These are phyloP conservation scores for Penicillium verrucosum DNA, from an alignment of 2,329 filamentous ascomycete species.

Conservation along the genomic window DNA sequence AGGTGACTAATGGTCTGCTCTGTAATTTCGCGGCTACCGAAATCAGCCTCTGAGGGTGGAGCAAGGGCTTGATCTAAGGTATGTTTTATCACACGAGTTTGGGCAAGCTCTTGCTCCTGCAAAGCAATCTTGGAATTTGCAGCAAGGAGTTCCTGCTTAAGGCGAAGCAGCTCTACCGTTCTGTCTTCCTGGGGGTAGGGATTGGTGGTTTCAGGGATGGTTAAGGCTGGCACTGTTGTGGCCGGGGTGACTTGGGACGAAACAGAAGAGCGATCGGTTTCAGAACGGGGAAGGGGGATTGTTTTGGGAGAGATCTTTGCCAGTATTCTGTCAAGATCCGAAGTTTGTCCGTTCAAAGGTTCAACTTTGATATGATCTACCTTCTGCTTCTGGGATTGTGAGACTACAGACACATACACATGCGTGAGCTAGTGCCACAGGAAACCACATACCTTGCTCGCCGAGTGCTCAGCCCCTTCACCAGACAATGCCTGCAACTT, in stretches of 20 bases:
- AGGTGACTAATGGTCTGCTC: slow-evolving; percentile 51
- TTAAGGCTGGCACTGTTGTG: slow-evolving; percentile 10
- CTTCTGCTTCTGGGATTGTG: slow-evolving; percentile 48
- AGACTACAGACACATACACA: slow-evolving; percentile 21
- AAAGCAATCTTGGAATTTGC: slow-evolving; percentile 58
- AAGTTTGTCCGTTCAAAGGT: slow-evolving; percentile 28
- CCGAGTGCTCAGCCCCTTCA: slow-evolving; percentile 26
- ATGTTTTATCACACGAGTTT: slow-evolving; percentile 59
- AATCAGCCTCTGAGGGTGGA: slow-evolving; percentile 53
- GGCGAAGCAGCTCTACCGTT: slow-evolving; percentile 51
- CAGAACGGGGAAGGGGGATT: slow-evolving; percentile 12
- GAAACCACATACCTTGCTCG: slow-evolving; percentile 37
- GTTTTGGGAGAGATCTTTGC: slow-evolving; percentile 41
- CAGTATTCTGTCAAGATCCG: slow-evolving; percentile 63
- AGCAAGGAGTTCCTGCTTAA: slow-evolving; percentile 56
- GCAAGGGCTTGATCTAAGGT: slow-evolving; percentile 59
- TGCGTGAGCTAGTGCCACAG: background rate
- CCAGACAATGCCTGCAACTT: slow-evolving; percentile 27
- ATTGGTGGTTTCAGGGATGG: slow-evolving; percentile 10
- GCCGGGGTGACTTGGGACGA: slow-evolving; percentile 18
- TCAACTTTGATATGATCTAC: slow-evolving; percentile 37
- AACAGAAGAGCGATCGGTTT: slow-evolving; percentile 21
- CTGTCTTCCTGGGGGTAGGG: slow-evolving; percentile 28
- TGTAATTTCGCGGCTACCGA: slow-evolving; percentile 47
- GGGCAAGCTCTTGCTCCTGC: slow-evolving; percentile 60